Conservation (phyloP, 2,329 filamentous ascomycete genomes). For the Fusarium sp. region DNA sequence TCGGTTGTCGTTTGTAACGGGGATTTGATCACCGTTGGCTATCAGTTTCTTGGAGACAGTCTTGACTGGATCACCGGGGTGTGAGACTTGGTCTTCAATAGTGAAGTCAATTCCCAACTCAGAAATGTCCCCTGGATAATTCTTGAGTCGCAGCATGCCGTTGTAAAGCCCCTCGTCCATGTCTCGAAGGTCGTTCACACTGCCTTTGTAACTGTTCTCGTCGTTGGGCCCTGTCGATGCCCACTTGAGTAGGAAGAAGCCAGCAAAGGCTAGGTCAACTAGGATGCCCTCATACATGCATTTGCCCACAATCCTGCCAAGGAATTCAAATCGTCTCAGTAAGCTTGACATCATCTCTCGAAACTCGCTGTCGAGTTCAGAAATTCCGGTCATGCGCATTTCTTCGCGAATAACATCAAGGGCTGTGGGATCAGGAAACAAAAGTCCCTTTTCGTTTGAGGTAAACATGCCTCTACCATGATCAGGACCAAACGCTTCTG, state of each 20-base stretch:
- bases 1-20: constrained; percentile 92
- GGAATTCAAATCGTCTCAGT: constrained; percentile 85
- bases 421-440: constrained; percentile 88
- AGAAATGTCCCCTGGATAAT: constrained; percentile 81
- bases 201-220: constrained; percentile 85
- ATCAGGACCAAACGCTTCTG: constrained; percentile 79
- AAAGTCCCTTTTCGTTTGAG: constrained; percentile 85
- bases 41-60: constrained; percentile 82
- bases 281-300: constrained; percentile 98
- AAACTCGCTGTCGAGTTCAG: constrained; percentile 69
- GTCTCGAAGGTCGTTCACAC: constrained; percentile 92
- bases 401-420: constrained; percentile 76
- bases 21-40: constrained; percentile 78
- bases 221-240: constrained; percentile 75
- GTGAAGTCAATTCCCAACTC: constrained; percentile 87
- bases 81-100: constrained; percentile 77
- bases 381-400: constrained; percentile 65
- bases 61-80: constrained; percentile 62
- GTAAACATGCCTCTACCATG: constrained; percentile 72
- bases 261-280: constrained; percentile 91
- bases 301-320: constrained; percentile 93
- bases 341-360: constrained; percentile 70
- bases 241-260: constrained; percentile 98
- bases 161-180: constrained; percentile 92
- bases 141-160: constrained; percentile 85